Percentiles rank a stretch among this genome's conserved stretches.
Evolutionary conservation across 305 asterid genomes (phyloP).

Genomic region (Solanum hybrid): DNA sequence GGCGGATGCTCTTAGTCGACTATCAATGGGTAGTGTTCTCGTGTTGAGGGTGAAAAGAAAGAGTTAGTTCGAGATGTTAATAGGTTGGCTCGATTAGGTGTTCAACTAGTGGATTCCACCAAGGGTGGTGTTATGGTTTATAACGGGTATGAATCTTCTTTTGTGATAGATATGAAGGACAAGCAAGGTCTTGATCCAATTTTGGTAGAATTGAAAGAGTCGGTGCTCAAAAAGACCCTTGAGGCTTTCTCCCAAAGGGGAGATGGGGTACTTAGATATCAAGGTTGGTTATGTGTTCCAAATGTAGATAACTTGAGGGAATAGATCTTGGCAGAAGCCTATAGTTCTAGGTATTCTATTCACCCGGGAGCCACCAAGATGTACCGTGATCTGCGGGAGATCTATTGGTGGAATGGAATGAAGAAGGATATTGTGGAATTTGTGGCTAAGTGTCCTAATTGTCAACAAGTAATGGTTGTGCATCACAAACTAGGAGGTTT

Average conservation of each 20-base stretch:
- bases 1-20: background rate
- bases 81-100: background rate
- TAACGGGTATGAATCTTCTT: background rate
- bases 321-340: background rate
- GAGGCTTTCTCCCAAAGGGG: background rate
- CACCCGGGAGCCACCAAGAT: background rate
- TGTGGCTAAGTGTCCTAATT: background rate
- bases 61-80: background rate
- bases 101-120: background rate
- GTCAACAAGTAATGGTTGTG: background rate
- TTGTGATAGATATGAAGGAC: background rate
- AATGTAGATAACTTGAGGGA: background rate
- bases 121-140: background rate
- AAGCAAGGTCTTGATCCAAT: background rate
- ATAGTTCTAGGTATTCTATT: background rate
- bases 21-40: background rate
- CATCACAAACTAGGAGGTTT: background rate
- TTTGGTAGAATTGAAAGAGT: background rate
- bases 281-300: background rate
- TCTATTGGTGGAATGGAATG: background rate
- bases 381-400: background rate
- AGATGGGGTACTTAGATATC: no score
- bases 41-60: background rate
- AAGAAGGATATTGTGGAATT: background rate
- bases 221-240: background rate